Conservation (phyloP, 106 monocot species). For the Platanthera guangdongensis region DNA sequence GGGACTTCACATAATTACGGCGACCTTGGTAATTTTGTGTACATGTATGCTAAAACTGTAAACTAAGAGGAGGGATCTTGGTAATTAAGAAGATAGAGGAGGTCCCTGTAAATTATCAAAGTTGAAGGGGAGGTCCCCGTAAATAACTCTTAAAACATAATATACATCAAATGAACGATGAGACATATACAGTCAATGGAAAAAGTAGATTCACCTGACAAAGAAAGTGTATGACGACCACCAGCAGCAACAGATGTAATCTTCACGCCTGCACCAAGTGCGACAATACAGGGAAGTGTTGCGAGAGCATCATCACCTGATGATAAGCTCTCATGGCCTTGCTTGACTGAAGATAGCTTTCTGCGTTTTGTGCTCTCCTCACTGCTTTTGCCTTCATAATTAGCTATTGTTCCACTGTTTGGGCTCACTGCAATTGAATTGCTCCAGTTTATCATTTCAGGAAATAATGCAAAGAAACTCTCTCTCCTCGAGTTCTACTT, state of each 20-base stretch:
- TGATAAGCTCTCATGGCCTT: slow-evolving; percentile 43
- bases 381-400: slow-evolving; percentile 28
- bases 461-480: slow-evolving; percentile 11
- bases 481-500: background rate
- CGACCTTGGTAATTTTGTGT: too few species aligned
- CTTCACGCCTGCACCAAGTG: slow-evolving; percentile 47
- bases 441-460: slow-evolving; percentile 14
- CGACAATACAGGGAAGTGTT: slow-evolving; percentile 71
- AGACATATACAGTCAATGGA: background rate
- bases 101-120: too few species aligned
- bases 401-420: slow-evolving; percentile 20
- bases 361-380: slow-evolving; percentile 68
- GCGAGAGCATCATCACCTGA: slow-evolving; percentile 70
- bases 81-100: too few species aligned
- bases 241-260: slow-evolving; percentile 77
- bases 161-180: background rate
- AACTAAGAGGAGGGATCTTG: too few species aligned
- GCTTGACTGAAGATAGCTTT: slow-evolving; percentile 63
- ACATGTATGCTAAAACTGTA: too few species aligned
- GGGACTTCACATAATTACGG: too few species aligned
- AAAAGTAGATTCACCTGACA: slow-evolving; percentile 67
- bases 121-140: too few species aligned
- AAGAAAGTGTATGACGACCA: slow-evolving; percentile 83
- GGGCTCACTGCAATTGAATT: slow-evolving; percentile 56
- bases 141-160: too few species aligned